These are phyloP conservation scores for Elaeis oleifera DNA, from an alignment of 202 grass and related monocot species.

Conservation along the genomic window DNA sequence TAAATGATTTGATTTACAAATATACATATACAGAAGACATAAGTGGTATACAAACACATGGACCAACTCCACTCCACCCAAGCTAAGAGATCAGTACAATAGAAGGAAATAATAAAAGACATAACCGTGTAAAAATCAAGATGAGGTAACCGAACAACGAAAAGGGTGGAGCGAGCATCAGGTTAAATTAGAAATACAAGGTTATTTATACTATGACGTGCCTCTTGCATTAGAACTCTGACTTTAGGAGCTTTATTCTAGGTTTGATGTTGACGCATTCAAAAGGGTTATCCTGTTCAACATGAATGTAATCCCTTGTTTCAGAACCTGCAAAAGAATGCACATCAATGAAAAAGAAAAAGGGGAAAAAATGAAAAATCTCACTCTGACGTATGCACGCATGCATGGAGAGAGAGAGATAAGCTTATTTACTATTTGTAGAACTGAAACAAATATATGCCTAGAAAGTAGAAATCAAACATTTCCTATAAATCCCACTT, in stretches of 20 bases:
- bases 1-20: slow-evolving; percentile 1
- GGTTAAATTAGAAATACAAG: background rate
- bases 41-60: slow-evolving; percentile 1
- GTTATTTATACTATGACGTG: slow-evolving; percentile 14
- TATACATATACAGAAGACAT: slow-evolving; percentile 5
- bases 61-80: background rate
- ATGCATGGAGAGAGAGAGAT: too few relatives aligned
- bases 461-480: too few relatives aligned
- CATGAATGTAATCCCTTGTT: slow-evolving; percentile 86
- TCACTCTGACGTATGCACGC: too few relatives aligned
- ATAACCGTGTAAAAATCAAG: background rate
- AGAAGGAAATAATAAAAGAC: slow-evolving; percentile 2
- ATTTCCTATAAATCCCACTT: too few relatives aligned
- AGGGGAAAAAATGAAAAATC: too few relatives aligned
- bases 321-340: slow-evolving; percentile 53
- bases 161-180: background rate
- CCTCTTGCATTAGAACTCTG: slow-evolving; percentile 65
- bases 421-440: too few relatives aligned
- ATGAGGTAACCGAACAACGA: too few relatives aligned
- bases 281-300: slow-evolving; percentile 59
- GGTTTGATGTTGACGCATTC: slow-evolving; percentile 67
- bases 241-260: slow-evolving; percentile 73
- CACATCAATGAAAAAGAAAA: background rate
- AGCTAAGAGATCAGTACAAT: slow-evolving; percentile 6
- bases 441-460: too few relatives aligned